Conservation (phyloP, 2,329 filamentous ascomycete genomes). For the Diaporthe citriasiana region DNA sequence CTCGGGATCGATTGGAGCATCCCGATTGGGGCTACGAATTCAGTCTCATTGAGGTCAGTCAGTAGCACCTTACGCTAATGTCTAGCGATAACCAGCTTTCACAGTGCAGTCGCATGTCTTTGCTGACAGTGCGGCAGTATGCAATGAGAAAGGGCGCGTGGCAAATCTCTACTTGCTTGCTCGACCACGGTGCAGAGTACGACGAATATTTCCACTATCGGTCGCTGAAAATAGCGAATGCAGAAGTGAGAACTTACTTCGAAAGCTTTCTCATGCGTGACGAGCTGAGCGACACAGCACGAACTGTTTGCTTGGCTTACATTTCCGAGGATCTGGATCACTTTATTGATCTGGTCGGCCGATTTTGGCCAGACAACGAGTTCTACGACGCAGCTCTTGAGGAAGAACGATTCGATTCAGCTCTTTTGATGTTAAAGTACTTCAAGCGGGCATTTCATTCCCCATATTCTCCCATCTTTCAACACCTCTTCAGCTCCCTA, state of each 20-base stretch:
- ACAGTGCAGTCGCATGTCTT: too few relatives aligned
- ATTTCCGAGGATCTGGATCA: background rate
- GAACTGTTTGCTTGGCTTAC: background rate
- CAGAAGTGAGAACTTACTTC: background rate
- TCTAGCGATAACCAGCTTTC: too few relatives aligned
- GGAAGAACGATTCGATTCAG: background rate
- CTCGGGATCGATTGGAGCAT: background rate
- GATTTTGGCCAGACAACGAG: background rate
- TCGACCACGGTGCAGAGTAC: background rate
- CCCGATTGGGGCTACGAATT: rapidly evolving
- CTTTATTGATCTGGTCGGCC: background rate
- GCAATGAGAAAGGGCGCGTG: background rate
- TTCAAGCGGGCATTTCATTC: rapidly evolving
- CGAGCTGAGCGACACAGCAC: background rate
- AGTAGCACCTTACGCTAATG: too few relatives aligned
- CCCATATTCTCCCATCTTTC: background rate
- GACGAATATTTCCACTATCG: background rate
- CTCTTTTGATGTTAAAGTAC: rapidly evolving
- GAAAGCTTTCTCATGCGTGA: background rate
- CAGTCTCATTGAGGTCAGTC: too few relatives aligned
- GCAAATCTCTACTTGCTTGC: background rate
- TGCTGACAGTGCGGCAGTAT: background rate
- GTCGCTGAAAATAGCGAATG: rapidly evolving
- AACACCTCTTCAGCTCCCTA: background rate
- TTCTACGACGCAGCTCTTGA: background rate